A percentile compares a stretch with the other conserved stretches of the same genome.
phyloP scores from a whole-genome alignment of 2,329 filamentous ascomycete species.

The Neonectria ditissima region DNA sequence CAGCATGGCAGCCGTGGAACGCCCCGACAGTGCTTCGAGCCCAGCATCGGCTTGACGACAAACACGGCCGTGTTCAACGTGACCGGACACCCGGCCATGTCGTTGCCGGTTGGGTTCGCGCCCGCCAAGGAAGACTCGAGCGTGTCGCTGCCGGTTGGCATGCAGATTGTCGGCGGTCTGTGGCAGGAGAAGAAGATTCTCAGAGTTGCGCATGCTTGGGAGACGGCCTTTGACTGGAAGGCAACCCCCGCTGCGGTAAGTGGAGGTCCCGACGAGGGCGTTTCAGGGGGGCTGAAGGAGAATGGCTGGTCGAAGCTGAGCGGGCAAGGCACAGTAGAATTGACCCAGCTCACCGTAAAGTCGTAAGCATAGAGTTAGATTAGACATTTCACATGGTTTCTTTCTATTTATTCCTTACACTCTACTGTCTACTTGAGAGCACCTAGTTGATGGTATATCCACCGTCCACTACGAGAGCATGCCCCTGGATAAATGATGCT shows the following conservation, averaged over 20 bases:
- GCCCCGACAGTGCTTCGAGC: slow-evolving; percentile 59
- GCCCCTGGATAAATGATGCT: slow-evolving; percentile 64
- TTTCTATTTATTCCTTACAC: not conserved
- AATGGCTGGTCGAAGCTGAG: slow-evolving; percentile 12
- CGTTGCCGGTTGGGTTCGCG: slow-evolving; percentile 62
- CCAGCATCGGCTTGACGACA: slow-evolving; percentile 64
- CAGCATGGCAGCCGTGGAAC: slow-evolving; percentile 54
- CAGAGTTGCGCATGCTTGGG: slow-evolving; percentile 59
- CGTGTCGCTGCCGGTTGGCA: slow-evolving; percentile 61
- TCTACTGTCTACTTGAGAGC: slow-evolving; percentile 54
- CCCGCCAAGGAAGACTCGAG: slow-evolving; percentile 52
- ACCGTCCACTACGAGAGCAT: slow-evolving; percentile 65
- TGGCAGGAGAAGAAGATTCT: slow-evolving; percentile 63
- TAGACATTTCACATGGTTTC: not conserved
- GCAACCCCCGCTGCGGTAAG: not conserved
- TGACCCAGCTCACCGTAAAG: slow-evolving; percentile 14
- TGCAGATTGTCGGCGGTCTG: slow-evolving; percentile 66
- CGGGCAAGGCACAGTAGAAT: not conserved
- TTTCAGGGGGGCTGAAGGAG: not conserved
- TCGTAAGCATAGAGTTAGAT: not conserved
- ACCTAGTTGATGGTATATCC: slow-evolving; percentile 62
- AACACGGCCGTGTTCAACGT: slow-evolving; percentile 70
- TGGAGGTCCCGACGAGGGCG: not conserved
- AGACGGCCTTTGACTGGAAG: slow-evolving; percentile 58
- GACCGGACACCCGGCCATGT: slow-evolving; percentile 67